Conservation (phyloP, 306 rosid species). For the Fragaria nilgerrensis region DNA sequence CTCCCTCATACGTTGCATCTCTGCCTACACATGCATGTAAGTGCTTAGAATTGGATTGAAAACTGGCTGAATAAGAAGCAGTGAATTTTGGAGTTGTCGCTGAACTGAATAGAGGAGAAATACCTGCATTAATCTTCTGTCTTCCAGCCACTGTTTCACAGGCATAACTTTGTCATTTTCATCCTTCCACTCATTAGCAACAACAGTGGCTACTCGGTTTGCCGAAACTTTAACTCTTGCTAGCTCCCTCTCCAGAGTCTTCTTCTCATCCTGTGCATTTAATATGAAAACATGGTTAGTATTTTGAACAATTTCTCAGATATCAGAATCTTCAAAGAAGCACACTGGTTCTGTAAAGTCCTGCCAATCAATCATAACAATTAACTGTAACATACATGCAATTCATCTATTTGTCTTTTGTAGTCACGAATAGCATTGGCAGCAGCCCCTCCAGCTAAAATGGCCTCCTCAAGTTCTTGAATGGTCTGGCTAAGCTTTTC, state of each 20-base stretch:
- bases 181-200: constrained; percentile 96
- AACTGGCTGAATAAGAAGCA: background rate
- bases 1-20: constrained; percentile 82
- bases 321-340: background rate
- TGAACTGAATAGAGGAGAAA: constrained; percentile 7
- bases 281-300: constrained; percentile 18
- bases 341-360: background rate
- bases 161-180: constrained; percentile 93
- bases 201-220: constrained; percentile 75
- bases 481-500: constrained; percentile 92
- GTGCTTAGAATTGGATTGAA: background rate
- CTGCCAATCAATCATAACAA: background rate
- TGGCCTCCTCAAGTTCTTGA: constrained; percentile 80
- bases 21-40: constrained; percentile 54
- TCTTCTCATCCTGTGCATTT: constrained; percentile 78
- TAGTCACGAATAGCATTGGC: constrained; percentile 79
- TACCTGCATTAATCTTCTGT: constrained; percentile 86
- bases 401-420: constrained; percentile 59
- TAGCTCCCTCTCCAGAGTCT: constrained; percentile 83
- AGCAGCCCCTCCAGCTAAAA: constrained; percentile 69
- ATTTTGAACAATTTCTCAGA: constrained; percentile 13
- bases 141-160: constrained; percentile 91
- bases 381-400: constrained; percentile 49
- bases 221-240: constrained; percentile 83
- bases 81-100: background rate